Conservation (phyloP, 179 eudicot species). For the Dionaea muscipula region DNA sequence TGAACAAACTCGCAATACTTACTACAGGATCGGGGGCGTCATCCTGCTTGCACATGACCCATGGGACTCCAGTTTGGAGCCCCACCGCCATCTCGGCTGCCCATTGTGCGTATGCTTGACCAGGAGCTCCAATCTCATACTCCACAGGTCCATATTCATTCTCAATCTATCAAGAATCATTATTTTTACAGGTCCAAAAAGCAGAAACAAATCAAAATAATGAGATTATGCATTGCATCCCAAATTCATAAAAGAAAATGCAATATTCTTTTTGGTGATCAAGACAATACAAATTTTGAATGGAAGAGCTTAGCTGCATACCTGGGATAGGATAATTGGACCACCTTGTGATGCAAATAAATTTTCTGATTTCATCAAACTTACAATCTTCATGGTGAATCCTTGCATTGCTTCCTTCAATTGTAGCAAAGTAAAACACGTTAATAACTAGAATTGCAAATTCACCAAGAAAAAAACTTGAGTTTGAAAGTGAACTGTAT, state of each 20-base stretch:
- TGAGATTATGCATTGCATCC: no score
- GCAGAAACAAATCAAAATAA: no score
- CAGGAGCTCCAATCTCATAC: slow-evolving; percentile 53
- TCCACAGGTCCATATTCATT: slow-evolving; percentile 81
- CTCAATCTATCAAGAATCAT: slow-evolving; percentile 49
- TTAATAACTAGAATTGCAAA: not conserved
- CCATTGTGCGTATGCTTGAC: slow-evolving; percentile 55
- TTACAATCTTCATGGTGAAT: slow-evolving; percentile 62
- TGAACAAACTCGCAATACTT: slow-evolving; percentile 16
- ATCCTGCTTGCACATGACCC: slow-evolving; percentile 90
- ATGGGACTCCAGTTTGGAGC: slow-evolving; percentile 61
- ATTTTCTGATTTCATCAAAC: slow-evolving; percentile 63
- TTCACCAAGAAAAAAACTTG: not conserved
- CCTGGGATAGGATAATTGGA: slow-evolving; percentile 78
- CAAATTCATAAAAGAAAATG: no score
- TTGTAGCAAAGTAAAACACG: not conserved
- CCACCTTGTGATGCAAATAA: slow-evolving; percentile 75
- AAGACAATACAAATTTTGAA: no score
- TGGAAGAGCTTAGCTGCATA: slow-evolving; percentile 11
- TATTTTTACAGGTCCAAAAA: no score
- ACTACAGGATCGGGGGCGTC: slow-evolving; percentile 86
- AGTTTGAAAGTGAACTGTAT: not conserved
- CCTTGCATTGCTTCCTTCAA: slow-evolving; percentile 60
- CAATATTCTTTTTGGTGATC: no score
- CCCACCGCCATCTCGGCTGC: slow-evolving; percentile 78